A percentile compares a stretch with the other conserved stretches of the same genome.
phyloP scores from a whole-genome alignment of 2,329 filamentous ascomycete species.

The Neofusicoccum ribis region DNA sequence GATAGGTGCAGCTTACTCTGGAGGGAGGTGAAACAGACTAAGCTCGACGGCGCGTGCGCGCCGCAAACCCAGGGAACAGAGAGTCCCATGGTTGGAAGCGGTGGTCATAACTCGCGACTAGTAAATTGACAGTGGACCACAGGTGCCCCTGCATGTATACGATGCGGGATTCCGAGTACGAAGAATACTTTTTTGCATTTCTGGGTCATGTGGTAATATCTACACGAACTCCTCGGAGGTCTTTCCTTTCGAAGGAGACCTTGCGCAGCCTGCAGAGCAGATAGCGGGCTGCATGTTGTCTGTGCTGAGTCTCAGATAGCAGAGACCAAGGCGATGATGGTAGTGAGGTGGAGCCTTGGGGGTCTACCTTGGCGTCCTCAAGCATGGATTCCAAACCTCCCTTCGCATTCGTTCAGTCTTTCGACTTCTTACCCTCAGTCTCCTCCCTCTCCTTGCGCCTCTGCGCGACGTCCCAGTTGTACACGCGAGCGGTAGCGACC shows the following conservation, averaged over 20 bases:
- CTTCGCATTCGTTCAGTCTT: background rate
- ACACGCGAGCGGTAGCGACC: slow-evolving; percentile 93
- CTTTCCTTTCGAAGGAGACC: background rate
- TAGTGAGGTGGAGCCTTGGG: background rate
- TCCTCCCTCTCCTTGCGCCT: slow-evolving; percentile 82
- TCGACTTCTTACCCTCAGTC: slow-evolving; percentile 41
- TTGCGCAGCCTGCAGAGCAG: background rate
- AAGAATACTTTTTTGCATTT: background rate
- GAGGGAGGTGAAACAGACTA: background rate
- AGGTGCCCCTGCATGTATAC: background rate
- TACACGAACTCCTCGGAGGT: background rate
- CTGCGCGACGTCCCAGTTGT: slow-evolving; percentile 98
- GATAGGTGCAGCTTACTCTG: background rate
- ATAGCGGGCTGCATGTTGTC: background rate
- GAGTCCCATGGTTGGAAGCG: background rate
- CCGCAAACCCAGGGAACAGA: background rate
- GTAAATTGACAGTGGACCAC: no score
- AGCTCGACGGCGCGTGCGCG: background rate
- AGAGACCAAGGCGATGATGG: background rate
- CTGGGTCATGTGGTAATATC: background rate
- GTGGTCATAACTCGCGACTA: background rate
- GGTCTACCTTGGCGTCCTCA: background rate
- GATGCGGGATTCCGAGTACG: background rate
- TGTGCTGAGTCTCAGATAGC: background rate
- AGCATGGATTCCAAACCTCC: background rate